Evolutionary conservation across 495 filamentous ascomycete genomes (phyloP), one percentile per base, ranked within the genome.

Genomic region (Penicillium salamii): DNA sequence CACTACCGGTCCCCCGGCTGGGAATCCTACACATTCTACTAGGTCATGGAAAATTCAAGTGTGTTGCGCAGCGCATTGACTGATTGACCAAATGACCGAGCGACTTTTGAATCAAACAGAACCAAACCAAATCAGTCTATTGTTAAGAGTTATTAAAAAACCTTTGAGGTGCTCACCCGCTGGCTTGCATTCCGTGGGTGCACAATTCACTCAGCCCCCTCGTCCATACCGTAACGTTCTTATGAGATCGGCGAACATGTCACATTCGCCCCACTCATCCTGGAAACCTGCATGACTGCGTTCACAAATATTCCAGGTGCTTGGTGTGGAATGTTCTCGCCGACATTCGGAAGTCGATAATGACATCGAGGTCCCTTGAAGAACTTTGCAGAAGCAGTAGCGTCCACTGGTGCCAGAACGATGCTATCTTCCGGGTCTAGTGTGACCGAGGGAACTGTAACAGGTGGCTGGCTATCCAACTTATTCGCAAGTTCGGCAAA

Each of bases 321-420:
- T 14, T 36, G 34, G 34, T 36, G 17, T 1, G 56, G 52, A 20
- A 59, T 49, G 34, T 52, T 52, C 14, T 59, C 51, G 4, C 15
- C 40, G 41, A 47, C 29, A 33, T 6, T 24, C 33, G 47, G 42
- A 52, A 49, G 34, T 36, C 34, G n/a, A n/a, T 36, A 18, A 17
- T 36, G 34, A 18, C 49, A 50, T 14, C 52, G 21, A 5, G 47
- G 42, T 6, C 56, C 52, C n/a, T 47, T 31, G 36, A 55, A 59
- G 29, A 42, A 50, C 46, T 55, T 45, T 5, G 47, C 52, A 9
- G 41, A 50, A 7, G 56, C 43, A 11, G 19, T 34, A 12, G 52
- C 52, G 21, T 59, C 40, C 9, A 52, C 54, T 8, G 56, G 40
- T 15, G 52, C 31, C 19, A 55, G 54, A 23, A 50, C 52, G 3